phyloP scores from a whole-genome alignment of 2,329 filamentous ascomycete species.

The Tolypocladium pustulatum region DNA sequence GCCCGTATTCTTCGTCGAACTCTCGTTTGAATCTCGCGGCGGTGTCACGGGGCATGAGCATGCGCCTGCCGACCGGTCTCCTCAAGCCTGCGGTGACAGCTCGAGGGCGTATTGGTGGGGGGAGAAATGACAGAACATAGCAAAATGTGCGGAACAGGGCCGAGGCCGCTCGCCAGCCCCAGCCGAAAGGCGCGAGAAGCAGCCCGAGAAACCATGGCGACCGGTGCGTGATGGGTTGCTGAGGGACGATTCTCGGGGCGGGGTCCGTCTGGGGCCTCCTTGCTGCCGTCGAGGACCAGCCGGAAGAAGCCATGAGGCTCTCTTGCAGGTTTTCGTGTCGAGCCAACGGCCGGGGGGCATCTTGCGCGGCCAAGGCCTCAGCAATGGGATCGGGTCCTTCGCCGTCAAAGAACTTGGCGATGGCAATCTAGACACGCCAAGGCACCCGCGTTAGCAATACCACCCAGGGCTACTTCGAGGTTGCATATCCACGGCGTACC shows the following conservation, averaged over 20 bases:
- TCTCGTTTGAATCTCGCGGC: conserved; percentile 82
- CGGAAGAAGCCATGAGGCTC: conserved; percentile 31
- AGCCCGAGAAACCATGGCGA: conserved; percentile 69
- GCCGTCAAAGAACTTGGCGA: conserved; percentile 95
- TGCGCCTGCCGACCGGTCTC: conserved; percentile 59
- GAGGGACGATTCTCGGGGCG: conserved; percentile 80
- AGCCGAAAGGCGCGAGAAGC: conserved; percentile 69
- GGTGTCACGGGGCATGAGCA: conserved; percentile 76
- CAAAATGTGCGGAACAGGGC: conserved; percentile 62
- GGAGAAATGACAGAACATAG: conserved; percentile 72
- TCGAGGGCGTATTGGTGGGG: conserved; percentile 49
- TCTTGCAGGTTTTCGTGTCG: conserved; percentile 68
- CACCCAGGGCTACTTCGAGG: neutral
- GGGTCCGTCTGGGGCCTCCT: conserved; percentile 37
- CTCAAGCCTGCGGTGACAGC: conserved; percentile 41
- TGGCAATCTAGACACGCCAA: conserved; percentile 60
- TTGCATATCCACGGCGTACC: conserved; percentile 31
- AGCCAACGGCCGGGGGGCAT: conserved; percentile 50
- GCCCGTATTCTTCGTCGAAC: conserved; percentile 88
- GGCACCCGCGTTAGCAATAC: neutral
- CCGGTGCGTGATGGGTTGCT: conserved; percentile 55
- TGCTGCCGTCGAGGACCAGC: conserved; percentile 10
- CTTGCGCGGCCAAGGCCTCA: conserved; percentile 58
- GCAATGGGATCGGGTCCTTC: conserved; percentile 75
- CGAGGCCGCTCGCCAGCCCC: conserved; percentile 64